phyloP scores from a whole-genome alignment of 495 filamentous ascomycete genomes.

The Penicillium fimorum region DNA sequence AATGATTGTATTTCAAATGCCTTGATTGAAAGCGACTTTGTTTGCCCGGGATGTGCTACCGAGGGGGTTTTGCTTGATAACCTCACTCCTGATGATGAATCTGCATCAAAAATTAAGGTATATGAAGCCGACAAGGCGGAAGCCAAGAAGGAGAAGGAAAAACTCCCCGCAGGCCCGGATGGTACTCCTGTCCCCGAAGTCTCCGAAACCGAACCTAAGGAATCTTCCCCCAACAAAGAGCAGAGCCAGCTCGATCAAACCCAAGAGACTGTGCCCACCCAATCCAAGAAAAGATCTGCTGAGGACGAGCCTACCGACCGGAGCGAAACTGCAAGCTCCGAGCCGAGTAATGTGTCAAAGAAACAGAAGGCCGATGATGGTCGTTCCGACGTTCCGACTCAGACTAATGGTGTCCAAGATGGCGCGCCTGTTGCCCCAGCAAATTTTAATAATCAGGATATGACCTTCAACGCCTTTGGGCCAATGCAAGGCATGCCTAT shows the following conservation, averaged over 20 bases:
- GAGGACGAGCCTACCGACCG: constrained; percentile 60
- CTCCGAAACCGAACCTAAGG: constrained; percentile 14
- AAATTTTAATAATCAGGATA: constrained; percentile 34
- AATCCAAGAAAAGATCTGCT: constrained; percentile 75
- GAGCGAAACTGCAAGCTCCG: constrained; percentile 17
- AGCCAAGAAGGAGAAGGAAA: constrained; percentile 61
- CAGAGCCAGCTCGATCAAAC: constrained; percentile 41
- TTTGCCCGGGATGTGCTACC: constrained; percentile 85
- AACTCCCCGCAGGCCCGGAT: constrained; percentile 37
- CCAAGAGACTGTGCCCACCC: constrained; percentile 20
- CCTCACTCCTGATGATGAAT: constrained; percentile 76
- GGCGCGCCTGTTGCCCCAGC: background rate
- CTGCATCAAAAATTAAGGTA: constrained; percentile 69
- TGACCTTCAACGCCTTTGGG: constrained; percentile 34
- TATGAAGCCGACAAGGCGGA: constrained; percentile 71
- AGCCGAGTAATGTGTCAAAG: constrained; percentile 27
- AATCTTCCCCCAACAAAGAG: constrained; percentile 15
- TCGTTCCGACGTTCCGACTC: constrained; percentile 2
- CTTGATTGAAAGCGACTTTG: constrained; percentile 95
- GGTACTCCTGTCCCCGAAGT: constrained; percentile 34
- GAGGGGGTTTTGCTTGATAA: constrained; percentile 93
- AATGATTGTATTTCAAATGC: constrained; percentile 98
- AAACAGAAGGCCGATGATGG: constrained; percentile 36
- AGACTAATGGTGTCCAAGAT: constrained; percentile 15
- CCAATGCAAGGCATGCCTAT: constrained; percentile 38